Conservation (phyloP, 2,329 filamentous ascomycete genomes). For the Scopulariopsis brevicaulis region DNA sequence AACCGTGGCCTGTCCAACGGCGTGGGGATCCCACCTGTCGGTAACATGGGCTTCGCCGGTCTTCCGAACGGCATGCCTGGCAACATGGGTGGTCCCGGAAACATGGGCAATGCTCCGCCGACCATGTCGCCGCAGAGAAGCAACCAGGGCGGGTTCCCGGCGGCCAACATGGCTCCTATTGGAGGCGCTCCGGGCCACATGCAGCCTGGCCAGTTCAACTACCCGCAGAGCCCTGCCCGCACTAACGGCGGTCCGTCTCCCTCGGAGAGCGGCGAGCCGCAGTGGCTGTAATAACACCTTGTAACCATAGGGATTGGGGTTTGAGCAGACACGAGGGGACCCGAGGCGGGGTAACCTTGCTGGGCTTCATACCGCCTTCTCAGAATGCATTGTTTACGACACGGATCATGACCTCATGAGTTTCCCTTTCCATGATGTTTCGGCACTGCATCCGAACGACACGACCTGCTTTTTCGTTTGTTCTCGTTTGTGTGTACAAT, state of each 20-base stretch:
- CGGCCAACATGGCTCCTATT: constrained; percentile 1
- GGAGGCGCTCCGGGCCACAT: constrained; percentile 1
- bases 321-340: not conserved
- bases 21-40: constrained; percentile 18
- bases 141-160: not conserved
- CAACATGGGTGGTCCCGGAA: not conserved
- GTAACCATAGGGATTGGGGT: constrained; percentile 4
- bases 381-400: constrained; percentile 5
- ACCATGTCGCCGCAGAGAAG: not conserved
- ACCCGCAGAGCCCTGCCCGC: constrained; percentile 1
- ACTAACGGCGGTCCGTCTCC: constrained; percentile 17
- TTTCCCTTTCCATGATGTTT: constrained; percentile 2
- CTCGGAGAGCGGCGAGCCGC: constrained; percentile 19
- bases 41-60: constrained; percentile 17
- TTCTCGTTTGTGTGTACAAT: constrained; percentile 5
- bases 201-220: constrained; percentile 1
- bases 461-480: not conserved
- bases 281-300: constrained; percentile 6
- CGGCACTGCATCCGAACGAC: not conserved
- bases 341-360: too few relatives aligned
- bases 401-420: constrained; percentile 6
- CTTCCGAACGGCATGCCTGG: constrained; percentile 11
- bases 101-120: not conserved
- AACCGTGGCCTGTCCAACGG: constrained; percentile 29
- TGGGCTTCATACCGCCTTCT: not conserved